Conservation (phyloP, 2,329 filamentous ascomycete species). For the Scortechinia acanthostroma region DNA sequence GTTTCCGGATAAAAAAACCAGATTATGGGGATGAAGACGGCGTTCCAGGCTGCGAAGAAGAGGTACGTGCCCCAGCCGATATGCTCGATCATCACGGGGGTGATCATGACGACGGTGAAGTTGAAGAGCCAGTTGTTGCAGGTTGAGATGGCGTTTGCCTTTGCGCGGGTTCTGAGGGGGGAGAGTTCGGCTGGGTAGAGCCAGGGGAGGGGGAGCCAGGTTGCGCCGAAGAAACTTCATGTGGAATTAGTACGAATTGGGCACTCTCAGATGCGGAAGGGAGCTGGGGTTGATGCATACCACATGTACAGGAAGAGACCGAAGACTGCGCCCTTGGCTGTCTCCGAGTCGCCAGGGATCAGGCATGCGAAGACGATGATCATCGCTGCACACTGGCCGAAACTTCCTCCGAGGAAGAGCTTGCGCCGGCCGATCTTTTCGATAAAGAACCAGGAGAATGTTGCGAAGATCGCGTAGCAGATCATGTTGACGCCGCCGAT, state of each 20-base stretch:
- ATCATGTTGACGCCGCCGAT: constrained; percentile 48
- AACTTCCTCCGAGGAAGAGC: neutral
- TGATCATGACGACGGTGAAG: neutral
- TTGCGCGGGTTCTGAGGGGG: neutral
- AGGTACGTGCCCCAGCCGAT: neutral
- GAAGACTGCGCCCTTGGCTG: neutral
- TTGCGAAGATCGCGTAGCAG: no score
- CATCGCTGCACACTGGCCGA: neutral
- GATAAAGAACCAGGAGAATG: neutral
- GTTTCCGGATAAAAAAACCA: neutral
- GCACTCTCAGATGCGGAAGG: no score
- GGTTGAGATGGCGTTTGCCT: neutral
- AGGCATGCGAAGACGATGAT: neutral
- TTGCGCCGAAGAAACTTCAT: neutral
- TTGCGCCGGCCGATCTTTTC: neutral
- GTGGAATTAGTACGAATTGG: no score
- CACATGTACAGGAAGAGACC: neutral
- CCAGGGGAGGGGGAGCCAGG: neutral
- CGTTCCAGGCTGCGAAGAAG: neutral
- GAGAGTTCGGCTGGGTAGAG: neutral
- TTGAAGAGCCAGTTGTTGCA: neutral
- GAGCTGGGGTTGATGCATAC: neutral
- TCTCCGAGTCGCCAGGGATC: neutral
- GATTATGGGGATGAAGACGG: neutral
- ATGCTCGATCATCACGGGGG: neutral